phyloP scores from a whole-genome alignment of 345 rosid species.

The Eutrema heterophyllum region DNA sequence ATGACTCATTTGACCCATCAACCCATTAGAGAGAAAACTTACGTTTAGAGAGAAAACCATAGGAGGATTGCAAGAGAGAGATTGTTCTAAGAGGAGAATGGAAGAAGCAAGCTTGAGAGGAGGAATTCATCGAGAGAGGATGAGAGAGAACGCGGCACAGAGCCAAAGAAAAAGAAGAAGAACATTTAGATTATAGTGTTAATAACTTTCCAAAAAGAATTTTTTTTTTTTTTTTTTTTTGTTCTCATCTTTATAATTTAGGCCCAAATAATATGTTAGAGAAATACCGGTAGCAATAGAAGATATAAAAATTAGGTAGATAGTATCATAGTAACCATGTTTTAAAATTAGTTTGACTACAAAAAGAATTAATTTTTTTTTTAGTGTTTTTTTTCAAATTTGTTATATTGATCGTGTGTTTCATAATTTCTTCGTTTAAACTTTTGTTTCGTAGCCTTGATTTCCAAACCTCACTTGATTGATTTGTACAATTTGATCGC shows the following conservation, averaged over 20 bases:
- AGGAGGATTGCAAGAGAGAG: constrained; percentile 11
- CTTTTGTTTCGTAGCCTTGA: too few relatives aligned
- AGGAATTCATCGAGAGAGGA: constrained; percentile 23
- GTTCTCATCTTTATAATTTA: not conserved
- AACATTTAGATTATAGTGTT: not conserved
- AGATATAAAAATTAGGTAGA: too few relatives aligned
- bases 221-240: not conserved
- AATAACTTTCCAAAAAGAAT: not conserved
- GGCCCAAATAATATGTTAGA: not conserved
- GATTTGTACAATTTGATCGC: too few relatives aligned
- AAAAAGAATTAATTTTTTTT: too few relatives aligned
- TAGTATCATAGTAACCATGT: too few relatives aligned
- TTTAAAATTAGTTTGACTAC: too few relatives aligned
- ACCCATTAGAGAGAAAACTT: not conserved
- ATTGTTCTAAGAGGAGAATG: constrained; percentile 6
- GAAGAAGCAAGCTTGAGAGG: constrained; percentile 25
- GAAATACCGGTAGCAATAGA: too few relatives aligned
- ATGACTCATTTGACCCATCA: too few relatives aligned
- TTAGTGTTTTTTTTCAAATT: too few relatives aligned
- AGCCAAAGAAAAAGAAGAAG: constrained; percentile 19
- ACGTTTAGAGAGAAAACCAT: constrained; percentile 1
- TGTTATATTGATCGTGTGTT: too few relatives aligned
- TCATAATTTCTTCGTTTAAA: too few relatives aligned
- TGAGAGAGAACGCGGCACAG: constrained; percentile 24
- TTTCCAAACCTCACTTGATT: too few relatives aligned